phyloP scores from a whole-genome alignment of 306 rosid genomes.

The Sindora glabra region DNA sequence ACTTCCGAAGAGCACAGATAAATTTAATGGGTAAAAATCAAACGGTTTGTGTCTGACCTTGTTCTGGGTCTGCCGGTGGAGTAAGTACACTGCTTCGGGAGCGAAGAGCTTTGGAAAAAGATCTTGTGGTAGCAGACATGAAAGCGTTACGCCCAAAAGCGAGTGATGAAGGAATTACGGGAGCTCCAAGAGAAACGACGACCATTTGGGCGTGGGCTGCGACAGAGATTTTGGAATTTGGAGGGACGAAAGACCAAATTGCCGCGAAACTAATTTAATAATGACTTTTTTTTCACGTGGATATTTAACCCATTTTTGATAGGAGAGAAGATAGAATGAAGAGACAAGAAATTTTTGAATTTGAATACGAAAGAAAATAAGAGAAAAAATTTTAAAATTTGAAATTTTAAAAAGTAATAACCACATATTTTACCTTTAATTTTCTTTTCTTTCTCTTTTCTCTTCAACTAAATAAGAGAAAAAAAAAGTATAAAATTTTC shows the following conservation, averaged over 20 bases:
- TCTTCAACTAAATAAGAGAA: no score
- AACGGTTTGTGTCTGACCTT: background rate
- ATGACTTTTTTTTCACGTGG: background rate
- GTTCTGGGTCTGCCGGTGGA: background rate
- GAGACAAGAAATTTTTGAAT: no score
- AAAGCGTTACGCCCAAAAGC: constrained; percentile 7
- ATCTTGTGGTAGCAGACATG: constrained; percentile 19
- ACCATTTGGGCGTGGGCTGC: background rate
- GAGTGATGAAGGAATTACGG: background rate
- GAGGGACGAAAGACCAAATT: background rate
- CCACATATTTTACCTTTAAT: no score
- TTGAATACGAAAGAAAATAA: no score
- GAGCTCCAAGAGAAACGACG: background rate
- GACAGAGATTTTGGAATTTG: background rate
- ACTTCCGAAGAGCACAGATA: background rate
- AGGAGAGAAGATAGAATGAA: no score
- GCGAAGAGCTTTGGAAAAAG: constrained; percentile 1
- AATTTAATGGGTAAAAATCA: background rate
- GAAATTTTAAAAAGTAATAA: no score
- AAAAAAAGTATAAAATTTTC: no score
- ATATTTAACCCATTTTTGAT: no score
- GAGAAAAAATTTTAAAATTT: no score
- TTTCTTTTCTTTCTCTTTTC: no score
- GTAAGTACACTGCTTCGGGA: constrained; percentile 6
- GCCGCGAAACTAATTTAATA: background rate